Conservation (phyloP, 2,329 filamentous ascomycete genomes). For the Curvularia sp. region DNA sequence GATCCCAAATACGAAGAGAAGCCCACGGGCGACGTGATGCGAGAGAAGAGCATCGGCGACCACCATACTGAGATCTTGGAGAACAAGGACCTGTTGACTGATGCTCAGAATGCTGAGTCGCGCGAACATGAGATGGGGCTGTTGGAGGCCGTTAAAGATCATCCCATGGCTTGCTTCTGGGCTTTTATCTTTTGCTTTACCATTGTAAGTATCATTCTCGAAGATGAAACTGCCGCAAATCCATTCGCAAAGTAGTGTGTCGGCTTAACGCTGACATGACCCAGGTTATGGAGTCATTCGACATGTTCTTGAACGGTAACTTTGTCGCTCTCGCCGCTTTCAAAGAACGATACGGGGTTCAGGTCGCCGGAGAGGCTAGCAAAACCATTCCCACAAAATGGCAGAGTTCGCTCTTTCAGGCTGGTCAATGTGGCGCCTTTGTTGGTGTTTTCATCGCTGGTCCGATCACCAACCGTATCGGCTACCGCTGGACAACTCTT, state of each 20-base stretch:
- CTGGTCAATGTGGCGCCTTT: constrained; percentile 65
- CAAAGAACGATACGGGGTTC: constrained; percentile 57
- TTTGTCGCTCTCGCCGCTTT: constrained; percentile 63
- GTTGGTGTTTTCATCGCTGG: constrained; percentile 67
- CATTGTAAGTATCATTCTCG: constrained; percentile 53
- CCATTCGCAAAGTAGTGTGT: not conserved
- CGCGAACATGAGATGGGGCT: constrained; percentile 60
- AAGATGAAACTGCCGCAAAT: too few species aligned
- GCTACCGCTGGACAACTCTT: constrained; percentile 66
- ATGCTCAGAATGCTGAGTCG: constrained; percentile 64
- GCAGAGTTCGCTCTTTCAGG: constrained; percentile 65
- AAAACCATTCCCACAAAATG: constrained; percentile 60
- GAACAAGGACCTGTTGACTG: constrained; percentile 33
- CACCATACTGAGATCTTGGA: constrained; percentile 25
- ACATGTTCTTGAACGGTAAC: constrained; percentile 66
- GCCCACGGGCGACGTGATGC: constrained; percentile 2
- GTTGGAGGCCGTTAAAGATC: constrained; percentile 57
- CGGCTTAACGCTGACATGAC: not conserved
- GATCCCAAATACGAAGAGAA: constrained; percentile 14
- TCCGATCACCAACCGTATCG: constrained; percentile 63
- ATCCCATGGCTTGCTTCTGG: constrained; percentile 63
- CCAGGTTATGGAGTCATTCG: constrained; percentile 70
- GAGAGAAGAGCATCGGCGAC: constrained; percentile 12
- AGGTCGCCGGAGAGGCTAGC: constrained; percentile 26
- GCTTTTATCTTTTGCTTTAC: constrained; percentile 63